These are phyloP conservation scores for Xylaria sp. DNA, from an alignment of 2,329 filamentous ascomycete species.

Conservation along the genomic window DNA sequence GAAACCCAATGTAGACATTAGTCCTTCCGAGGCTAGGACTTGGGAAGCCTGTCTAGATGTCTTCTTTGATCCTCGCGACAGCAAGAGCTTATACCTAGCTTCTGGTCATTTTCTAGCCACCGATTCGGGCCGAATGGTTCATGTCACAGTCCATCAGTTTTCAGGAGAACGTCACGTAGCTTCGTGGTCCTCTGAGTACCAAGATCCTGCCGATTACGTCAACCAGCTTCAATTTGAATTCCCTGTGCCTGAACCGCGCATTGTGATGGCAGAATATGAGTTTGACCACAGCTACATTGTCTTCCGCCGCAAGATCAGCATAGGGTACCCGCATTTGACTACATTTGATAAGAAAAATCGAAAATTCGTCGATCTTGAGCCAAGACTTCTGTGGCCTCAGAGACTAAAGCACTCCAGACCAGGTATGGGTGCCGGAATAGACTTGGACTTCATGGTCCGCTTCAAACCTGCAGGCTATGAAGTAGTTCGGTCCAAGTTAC, in stretches of 20 bases:
- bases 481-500: neutral
- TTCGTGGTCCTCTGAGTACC: neutral
- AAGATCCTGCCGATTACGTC: neutral
- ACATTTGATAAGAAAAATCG: constrained; percentile 17
- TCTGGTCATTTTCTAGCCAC: constrained; percentile 2
- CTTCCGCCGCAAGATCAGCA: neutral
- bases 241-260: neutral
- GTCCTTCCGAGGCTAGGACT: neutral
- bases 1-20: neutral
- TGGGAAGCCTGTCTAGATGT: constrained; percentile 19
- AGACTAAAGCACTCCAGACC: neutral
- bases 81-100: constrained; percentile 28
- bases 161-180: neutral
- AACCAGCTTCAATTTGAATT: neutral
- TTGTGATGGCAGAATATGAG: constrained; percentile 8
- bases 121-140: neutral
- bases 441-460: constrained; percentile 5
- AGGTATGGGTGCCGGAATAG: neutral
- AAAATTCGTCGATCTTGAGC: neutral
- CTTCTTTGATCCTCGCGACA: constrained; percentile 30
- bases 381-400: neutral
- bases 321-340: neutral
- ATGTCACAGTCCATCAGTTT: constrained; percentile 13
- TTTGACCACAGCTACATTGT: constrained; percentile 5
- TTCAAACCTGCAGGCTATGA: neutral